Base-by-base conservation (phyloP, 352 stramenopile species). In the Phytophthora vignae region DNA sequence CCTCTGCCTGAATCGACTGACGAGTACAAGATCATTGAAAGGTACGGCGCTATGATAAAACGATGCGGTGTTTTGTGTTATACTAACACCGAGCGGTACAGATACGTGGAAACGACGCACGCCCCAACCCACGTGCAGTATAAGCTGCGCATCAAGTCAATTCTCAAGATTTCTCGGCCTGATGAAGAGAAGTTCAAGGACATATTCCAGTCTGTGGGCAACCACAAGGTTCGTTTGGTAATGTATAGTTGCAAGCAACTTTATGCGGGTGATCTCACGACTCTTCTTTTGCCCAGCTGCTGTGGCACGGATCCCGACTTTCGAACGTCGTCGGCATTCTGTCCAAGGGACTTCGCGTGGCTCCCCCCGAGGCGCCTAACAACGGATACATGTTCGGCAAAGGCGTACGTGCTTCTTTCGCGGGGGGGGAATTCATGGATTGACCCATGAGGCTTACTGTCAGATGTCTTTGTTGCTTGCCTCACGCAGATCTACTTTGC, bases 381-480 rank as follows among this genome's bases (percentile, higher is more conserved):
- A 90, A 90, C 53, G 91, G 91, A 58, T 95, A 91, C 77, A 84
- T 88, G 79, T 97, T 95, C 64, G 90, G 90, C 77, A 96, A 96
- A 79, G 91, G 91, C 8, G 86, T 93, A 82, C 50, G 82, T 81
- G 11, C 4, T 10, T 53, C 19, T 15, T 53, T 53, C 9, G 12
- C 15, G 9, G n/a, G 21, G n/a, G 21, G 21, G 21, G 25, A 27
- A 25, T 4, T 15, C 29, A n/a, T 27, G 46, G 19, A 27, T 17
- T 7, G 19, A 9, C 6, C 8, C 9, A 19, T 53, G 3, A 19
- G 19, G 6, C n/a, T 53, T 17, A 29, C 46, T 9, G 17, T 15
- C 19, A 3, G 17, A 22, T 22, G 42, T 15, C 19, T 29, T 29
- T 53, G 17, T 29, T 53, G 10, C 17, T 53, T 6, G 58, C 40